phyloP scores from a whole-genome alignment of 83 land plant species.

The Picea mariana region DNA sequence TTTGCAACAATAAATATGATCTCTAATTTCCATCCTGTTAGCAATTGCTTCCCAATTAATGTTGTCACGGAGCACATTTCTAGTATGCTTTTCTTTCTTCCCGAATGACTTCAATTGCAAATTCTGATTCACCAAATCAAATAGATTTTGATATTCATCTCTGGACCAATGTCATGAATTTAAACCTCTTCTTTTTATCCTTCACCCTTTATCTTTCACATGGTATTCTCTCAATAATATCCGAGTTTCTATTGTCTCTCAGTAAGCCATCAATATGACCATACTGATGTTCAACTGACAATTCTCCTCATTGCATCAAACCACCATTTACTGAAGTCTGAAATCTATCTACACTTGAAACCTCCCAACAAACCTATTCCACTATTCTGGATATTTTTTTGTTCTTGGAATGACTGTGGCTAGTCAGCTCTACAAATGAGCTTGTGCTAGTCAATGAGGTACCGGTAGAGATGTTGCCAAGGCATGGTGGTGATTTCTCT shows the following conservation, averaged over 20 bases:
- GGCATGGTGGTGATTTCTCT: constrained; percentile 34
- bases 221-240: neutral
- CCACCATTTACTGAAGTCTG: no score
- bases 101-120: constrained; percentile 31
- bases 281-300: neutral
- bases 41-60: constrained; percentile 57
- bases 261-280: neutral
- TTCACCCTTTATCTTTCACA: no score
- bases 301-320: no score
- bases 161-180: constrained; percentile 23
- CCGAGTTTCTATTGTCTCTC: neutral
- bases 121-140: constrained; percentile 51
- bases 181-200: no score
- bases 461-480: constrained; percentile 26
- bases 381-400: neutral
- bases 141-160: constrained; percentile 49
- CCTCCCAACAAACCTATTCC: no score
- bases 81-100: constrained; percentile 33
- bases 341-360: no score
- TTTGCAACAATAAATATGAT: constrained; percentile 26
- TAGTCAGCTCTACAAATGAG: neutral
- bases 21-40: constrained; percentile 35
- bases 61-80: constrained; percentile 53
- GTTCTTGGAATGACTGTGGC: neutral
- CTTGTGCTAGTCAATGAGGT: constrained; percentile 19